Percentiles rank a stretch among this genome's conserved stretches.
These are phyloP conservation scores for Leccinum longicurvipes DNA, from an alignment of 768 basidiomycete species.

Conservation along the genomic window DNA sequence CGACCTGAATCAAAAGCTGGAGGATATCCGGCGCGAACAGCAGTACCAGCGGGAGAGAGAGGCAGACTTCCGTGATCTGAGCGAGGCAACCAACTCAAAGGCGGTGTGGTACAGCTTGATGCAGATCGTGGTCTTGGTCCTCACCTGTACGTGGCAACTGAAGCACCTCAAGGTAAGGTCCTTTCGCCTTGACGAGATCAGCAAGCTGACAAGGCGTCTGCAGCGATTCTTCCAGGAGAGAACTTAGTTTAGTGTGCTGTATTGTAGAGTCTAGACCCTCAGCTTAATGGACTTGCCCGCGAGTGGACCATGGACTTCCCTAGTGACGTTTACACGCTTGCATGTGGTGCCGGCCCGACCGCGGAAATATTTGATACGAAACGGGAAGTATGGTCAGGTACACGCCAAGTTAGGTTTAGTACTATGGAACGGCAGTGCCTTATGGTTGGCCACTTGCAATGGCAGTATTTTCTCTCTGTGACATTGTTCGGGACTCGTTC, in stretches of 20 bases:
- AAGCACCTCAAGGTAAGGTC: conserved; percentile 78
- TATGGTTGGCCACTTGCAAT: neutral
- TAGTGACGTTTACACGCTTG: neutral
- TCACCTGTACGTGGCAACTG: conserved; percentile 90
- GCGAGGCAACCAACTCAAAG: conserved; percentile 84
- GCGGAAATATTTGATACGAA: neutral
- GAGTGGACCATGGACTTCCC: neutral
- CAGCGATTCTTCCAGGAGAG: conserved; percentile 87
- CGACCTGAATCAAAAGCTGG: conserved; percentile 90
- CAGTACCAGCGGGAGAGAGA: conserved; percentile 98
- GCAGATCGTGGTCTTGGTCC: conserved; percentile 81
- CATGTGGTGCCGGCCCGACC: neutral
- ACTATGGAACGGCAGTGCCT: neutral
- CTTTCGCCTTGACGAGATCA: neutral
- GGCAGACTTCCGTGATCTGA: conserved; percentile 81
- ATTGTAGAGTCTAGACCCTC: conserved; percentile 10
- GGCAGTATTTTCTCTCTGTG: neutral
- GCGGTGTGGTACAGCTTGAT: conserved; percentile 93
- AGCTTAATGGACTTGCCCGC: conserved; percentile 2
- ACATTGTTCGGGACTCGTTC: neutral
- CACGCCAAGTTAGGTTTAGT: neutral
- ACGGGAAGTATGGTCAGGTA: neutral
- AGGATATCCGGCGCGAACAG: conserved; percentile 92
- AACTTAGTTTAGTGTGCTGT: conserved; percentile 36
- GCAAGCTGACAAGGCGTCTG: conserved; percentile 3